Base-by-base conservation (phyloP, 345 rosid genomes). In the Balakata baccata region DNA sequence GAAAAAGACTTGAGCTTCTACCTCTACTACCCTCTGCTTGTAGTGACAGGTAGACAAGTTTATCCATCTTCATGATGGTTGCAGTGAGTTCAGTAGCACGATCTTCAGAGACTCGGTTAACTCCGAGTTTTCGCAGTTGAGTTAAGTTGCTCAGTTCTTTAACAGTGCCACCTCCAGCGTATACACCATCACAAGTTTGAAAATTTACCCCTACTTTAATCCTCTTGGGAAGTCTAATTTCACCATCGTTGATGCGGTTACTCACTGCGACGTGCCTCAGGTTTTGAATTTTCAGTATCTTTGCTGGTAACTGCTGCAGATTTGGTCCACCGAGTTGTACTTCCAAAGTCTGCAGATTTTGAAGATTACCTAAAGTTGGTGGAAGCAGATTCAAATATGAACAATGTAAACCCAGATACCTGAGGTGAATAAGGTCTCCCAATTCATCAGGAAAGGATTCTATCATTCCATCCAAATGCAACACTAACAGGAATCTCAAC, bases 181-280 rank as follows among this genome's bases (percentile, higher is more conserved):
- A 74, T 5, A 74, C 51, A 25, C 77, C 77, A 58, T 20, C 69
- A 5, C 34, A 67, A 29, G 77, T 74, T 10, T 67, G 77, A 50
- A 74, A 72, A 66, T 58, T 57, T 22, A 25, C 49, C 58, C 58
- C 0, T 7, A 11, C 34, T 38, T 47, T 59, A 18, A 74, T 57
- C 3, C 49, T 64, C 6, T 58, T 47, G 20, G 59, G 60, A 34
- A 67, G 72, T 34, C 47, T 57, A 57, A 74, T 46, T 74, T 37
- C 77, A 58, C 72, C 6, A 58, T 58, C n/a, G 50, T 14, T 4
- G 0, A 8, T 17, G 23, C 7, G 7, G 14, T 46, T 45, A 23
- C 71, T 52, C 73, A 68, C 39, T 1, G 50, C 13, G 22, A 68
- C 60, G 22, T 68, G 78, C 41, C 72, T 75, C 69, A 75, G 18